Percentiles rank a stretch among this genome's conserved stretches.
These are phyloP conservation scores for Discostella pseudostelligera DNA, from an alignment of 108 stramenopile species.

Conservation along the genomic window DNA sequence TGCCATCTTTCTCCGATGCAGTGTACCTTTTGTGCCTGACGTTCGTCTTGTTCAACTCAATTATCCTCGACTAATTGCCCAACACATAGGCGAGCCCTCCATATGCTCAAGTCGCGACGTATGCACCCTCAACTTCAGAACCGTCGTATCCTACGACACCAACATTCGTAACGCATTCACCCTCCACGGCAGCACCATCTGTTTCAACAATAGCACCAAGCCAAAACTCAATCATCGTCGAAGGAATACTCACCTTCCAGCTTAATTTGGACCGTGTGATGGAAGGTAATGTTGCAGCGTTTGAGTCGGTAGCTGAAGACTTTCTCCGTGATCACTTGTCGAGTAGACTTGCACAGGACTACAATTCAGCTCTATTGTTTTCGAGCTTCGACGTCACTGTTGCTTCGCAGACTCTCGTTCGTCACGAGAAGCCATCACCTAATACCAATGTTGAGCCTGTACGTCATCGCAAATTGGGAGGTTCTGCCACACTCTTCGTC, in stretches of 20 bases:
- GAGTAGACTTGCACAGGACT: neutral
- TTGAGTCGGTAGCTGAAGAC: constrained; percentile 21
- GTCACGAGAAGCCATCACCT: constrained; percentile 2
- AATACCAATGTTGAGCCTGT: neutral
- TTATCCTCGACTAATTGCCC: too few species aligned
- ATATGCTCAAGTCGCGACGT: too few species aligned
- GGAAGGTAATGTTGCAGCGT: constrained; percentile 9
- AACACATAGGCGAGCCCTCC: too few species aligned
- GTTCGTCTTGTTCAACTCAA: too few species aligned
- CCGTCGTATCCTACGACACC: neutral
- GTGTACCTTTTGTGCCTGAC: too few species aligned
- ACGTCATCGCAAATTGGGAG: neutral
- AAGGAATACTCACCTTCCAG: constrained; percentile 20
- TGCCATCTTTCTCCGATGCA: too few species aligned
- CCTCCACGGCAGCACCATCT: neutral
- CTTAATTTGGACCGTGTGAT: constrained; percentile 5
- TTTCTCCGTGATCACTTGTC: constrained; percentile 18
- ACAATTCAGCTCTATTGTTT: neutral
- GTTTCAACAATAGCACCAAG: neutral
- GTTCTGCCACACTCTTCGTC: constrained; percentile 14
- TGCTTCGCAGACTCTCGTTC: neutral
- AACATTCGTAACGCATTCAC: neutral
- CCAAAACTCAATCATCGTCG: neutral
- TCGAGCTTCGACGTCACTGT: constrained; percentile 10
- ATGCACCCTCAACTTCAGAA: neutral